Evolutionary conservation across 192 early-diverging fungal species (phyloP).

Genomic region (Entophlyctis helioformis): DNA sequence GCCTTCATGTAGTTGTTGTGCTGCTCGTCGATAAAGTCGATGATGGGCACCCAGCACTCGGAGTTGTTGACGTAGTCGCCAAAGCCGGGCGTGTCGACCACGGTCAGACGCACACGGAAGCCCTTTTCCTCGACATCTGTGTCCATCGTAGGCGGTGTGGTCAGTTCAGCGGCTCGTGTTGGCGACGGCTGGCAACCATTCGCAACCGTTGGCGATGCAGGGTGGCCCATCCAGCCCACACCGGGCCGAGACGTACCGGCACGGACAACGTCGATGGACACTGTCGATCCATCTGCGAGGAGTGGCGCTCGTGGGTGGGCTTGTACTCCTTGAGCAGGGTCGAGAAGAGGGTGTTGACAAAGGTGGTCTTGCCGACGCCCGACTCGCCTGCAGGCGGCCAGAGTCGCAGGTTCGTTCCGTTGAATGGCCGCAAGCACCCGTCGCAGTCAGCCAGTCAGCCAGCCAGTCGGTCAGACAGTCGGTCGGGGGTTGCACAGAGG

Average conservation of each 20-base stretch:
- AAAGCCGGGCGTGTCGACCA: slow-evolving; percentile 89
- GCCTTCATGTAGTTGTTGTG: slow-evolving; percentile 89
- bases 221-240: too few relatives aligned
- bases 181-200: too few relatives aligned
- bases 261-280: slow-evolving; percentile 95
- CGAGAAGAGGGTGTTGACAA: slow-evolving; percentile 97
- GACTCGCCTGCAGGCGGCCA: slow-evolving; percentile 65
- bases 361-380: slow-evolving; percentile 96
- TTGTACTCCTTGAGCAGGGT: slow-evolving; percentile 89
- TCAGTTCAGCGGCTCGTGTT: too few relatives aligned
- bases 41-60: slow-evolving; percentile 95
- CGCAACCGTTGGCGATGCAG: too few relatives aligned
- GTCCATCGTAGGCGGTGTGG: too few relatives aligned
- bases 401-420: slow-evolving; percentile 1
- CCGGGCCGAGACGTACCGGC: slow-evolving; percentile 57
- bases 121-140: slow-evolving; percentile 91
- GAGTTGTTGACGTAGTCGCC: slow-evolving; percentile 62
- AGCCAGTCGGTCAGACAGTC: too few relatives aligned
- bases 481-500: too few relatives aligned
- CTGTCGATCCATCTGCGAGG: slow-evolving; percentile 90
- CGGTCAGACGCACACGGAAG: slow-evolving; percentile 90
- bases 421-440: too few relatives aligned
- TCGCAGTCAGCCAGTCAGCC: too few relatives aligned
- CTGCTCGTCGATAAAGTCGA: slow-evolving; percentile 98
- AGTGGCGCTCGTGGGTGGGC: slow-evolving; percentile 64